Conservation (phyloP, 2,329 filamentous ascomycete genomes). For the Fusarium sp. region DNA sequence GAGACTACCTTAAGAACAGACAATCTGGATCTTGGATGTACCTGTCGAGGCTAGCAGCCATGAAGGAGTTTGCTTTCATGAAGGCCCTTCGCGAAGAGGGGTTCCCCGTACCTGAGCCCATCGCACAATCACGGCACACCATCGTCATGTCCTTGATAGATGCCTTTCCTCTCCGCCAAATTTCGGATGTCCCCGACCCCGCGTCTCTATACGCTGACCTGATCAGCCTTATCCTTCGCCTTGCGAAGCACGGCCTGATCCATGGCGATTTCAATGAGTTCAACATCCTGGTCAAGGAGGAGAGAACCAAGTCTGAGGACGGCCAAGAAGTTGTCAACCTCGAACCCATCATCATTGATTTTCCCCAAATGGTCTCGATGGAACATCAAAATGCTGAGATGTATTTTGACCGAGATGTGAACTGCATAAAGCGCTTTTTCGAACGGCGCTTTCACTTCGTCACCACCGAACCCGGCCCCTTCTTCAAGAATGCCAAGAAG, state of each 20-base stretch:
- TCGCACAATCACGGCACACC: conserved; percentile 92
- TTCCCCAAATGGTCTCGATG: conserved; percentile 97
- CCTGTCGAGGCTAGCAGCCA: conserved; percentile 89
- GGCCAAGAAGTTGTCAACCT: conserved; percentile 62
- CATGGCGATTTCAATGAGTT: conserved; percentile 99
- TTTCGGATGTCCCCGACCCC: conserved; percentile 84
- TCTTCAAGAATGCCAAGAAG: conserved; percentile 86
- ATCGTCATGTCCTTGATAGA: conserved; percentile 96
- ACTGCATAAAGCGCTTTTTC: conserved; percentile 96
- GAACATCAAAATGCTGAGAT: conserved; percentile 94
- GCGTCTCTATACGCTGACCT: conserved; percentile 91
- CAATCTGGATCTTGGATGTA: conserved; percentile 95
- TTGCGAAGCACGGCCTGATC: conserved; percentile 90
- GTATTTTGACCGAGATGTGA: conserved; percentile 97
- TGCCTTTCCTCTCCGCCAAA: conserved; percentile 90
- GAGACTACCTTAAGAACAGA: conserved; percentile 91
- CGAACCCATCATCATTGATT: conserved; percentile 91
- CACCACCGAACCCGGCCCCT: conserved; percentile 83
- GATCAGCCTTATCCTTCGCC: conserved; percentile 84
- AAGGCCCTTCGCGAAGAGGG: conserved; percentile 83
- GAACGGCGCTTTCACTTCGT: conserved; percentile 88
- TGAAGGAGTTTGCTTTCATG: conserved; percentile 97
- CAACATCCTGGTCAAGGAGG: conserved; percentile 94
- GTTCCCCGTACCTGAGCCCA: conserved; percentile 88
- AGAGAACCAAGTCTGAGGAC: conserved; percentile 56